phyloP scores from a whole-genome alignment of 108 stramenopile genomes.

The Cyclotella atomus region DNA sequence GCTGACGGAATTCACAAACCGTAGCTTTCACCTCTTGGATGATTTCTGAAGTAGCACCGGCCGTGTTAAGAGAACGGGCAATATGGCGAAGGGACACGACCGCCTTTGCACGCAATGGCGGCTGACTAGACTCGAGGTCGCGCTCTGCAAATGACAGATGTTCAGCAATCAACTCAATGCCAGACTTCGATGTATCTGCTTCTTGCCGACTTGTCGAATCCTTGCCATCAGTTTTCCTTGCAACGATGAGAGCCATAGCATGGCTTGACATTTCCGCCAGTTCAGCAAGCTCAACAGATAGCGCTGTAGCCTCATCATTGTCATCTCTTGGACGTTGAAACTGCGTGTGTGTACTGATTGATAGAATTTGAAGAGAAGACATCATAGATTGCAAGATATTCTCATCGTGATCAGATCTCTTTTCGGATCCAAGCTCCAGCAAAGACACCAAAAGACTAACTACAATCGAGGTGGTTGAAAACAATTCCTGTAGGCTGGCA shows the following conservation, averaged over 20 bases:
- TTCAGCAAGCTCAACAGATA: constrained; percentile 38
- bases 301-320: background rate
- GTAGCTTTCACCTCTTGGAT: constrained; percentile 10
- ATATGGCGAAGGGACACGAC: constrained; percentile 74
- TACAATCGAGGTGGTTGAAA: constrained; percentile 67
- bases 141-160: constrained; percentile 50
- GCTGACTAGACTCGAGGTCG: constrained; percentile 70
- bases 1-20: too few relatives aligned
- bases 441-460: constrained; percentile 78
- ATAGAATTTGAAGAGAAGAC: constrained; percentile 48
- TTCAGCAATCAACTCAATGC: constrained; percentile 23
- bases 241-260: constrained; percentile 71
- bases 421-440: constrained; percentile 70
- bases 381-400: constrained; percentile 49
- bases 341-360: constrained; percentile 11
- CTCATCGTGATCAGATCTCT: constrained; percentile 65
- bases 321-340: background rate
- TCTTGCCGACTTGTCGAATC: background rate
- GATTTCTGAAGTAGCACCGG: background rate
- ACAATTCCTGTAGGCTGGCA: constrained; percentile 36
- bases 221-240: constrained; percentile 33
- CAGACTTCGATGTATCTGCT: constrained; percentile 3
- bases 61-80: constrained; percentile 53
- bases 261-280: constrained; percentile 85
- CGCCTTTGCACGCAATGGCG: constrained; percentile 78